These are phyloP conservation scores for Raphanus sativus DNA, from an alignment of 345 rosid species.

Conservation along the genomic window DNA sequence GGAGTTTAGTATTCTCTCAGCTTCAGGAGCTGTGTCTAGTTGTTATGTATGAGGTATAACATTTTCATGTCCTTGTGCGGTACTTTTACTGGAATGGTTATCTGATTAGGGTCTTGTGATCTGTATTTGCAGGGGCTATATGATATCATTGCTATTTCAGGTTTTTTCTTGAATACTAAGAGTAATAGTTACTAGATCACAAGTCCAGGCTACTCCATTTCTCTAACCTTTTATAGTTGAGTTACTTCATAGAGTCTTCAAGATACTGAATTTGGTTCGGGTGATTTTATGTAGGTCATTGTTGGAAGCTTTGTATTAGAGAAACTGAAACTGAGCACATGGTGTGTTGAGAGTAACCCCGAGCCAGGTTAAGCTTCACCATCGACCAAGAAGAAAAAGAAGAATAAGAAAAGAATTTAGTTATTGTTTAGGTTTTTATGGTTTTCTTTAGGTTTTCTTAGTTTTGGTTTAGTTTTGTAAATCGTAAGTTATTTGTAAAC, in stretches of 20 bases:
- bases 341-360: no score
- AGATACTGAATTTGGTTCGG: no score
- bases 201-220: background rate
- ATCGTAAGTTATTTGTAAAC: no score
- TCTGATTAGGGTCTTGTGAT: background rate
- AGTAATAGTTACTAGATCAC: background rate
- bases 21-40: conserved; percentile 81
- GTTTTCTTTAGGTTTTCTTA: no score
- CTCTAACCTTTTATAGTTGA: background rate
- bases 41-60: conserved; percentile 70
- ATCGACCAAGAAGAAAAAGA: no score
- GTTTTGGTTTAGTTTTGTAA: no score
- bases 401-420: no score
- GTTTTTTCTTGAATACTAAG: background rate
- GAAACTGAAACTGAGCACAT: no score
- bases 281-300: no score
- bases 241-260: background rate
- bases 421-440: no score
- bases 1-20: conserved; percentile 83
- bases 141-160: background rate
- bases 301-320: no score
- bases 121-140: background rate
- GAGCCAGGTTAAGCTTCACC: no score
- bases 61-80: background rate
- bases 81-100: conserved; percentile 31